These are phyloP conservation scores for Trypanosoma mega DNA, from an alignment of 208 protist species.

Conservation along the genomic window DNA sequence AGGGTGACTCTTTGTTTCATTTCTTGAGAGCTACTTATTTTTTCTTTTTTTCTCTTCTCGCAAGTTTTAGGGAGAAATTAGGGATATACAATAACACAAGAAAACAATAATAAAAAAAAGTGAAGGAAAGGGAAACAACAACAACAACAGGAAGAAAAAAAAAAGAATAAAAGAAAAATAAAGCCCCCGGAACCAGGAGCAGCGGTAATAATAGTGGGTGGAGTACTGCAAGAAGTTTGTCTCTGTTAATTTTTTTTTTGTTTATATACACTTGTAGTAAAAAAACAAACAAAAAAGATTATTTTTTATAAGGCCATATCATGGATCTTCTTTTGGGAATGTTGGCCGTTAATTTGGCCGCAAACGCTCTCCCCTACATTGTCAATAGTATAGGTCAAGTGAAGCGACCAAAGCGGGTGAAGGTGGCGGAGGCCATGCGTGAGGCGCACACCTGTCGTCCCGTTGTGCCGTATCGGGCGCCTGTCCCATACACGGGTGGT, in stretches of 20 bases:
- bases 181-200: too few relatives aligned
- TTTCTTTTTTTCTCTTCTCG: conserved; percentile 16
- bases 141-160: neutral
- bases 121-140: neutral
- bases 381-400: conserved; percentile 58
- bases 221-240: too few relatives aligned
- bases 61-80: too few relatives aligned
- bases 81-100: too few relatives aligned
- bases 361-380: conserved; percentile 31
- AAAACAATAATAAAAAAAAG: conserved; percentile 3
- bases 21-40: neutral
- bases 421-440: conserved; percentile 48
- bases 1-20: neutral
- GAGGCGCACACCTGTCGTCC: conserved; percentile 44
- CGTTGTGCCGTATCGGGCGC: conserved; percentile 71
- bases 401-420: conserved; percentile 51
- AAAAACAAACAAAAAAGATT: too few relatives aligned
- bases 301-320: too few relatives aligned
- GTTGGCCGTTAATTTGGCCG: conserved; percentile 24
- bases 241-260: too few relatives aligned
- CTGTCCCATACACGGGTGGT: conserved; percentile 74
- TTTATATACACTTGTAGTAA: too few relatives aligned
- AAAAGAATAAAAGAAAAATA: conserved; percentile 1
- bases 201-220: too few relatives aligned
- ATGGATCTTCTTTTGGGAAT: conserved; percentile 37